Evolutionary conservation across 805 yeast species (phyloP), one percentile per base, ranked within the genome.

Genomic region (Saturnispora diversa): DNA sequence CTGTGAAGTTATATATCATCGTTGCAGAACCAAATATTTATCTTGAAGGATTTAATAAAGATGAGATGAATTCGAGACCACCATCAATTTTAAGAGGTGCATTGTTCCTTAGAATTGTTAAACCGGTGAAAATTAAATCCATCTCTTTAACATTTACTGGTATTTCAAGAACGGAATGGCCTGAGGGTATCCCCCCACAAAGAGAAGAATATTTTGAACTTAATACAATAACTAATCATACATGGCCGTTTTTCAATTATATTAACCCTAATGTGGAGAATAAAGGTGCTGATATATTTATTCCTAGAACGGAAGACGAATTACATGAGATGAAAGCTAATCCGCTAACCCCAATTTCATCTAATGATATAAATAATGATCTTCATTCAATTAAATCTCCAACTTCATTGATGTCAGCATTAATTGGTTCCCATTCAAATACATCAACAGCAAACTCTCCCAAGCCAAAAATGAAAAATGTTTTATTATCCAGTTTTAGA

Each of bases 151-250:
- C 68, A 2, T 76, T 88, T 50, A 69, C 69, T 39, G 97, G 96
- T 1, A 55, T 59, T 2, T 73, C 83, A 27, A 70, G 83, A 48
- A 88, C 96, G 0, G 95, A 88, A 45, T 88, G 97, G 96, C 97
- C 97, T 3, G 97, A 92, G 54, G 98, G 98, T 2, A 88, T 90
- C 15, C 97, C 97, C 0, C 96, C 97, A 0, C 84, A 82, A 55
- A 77, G 78, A 49, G 66, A 67, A 13, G 82, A 77, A 11, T 78
- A 74, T 45, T 58, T 60, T 25, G 98, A 92, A 50, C 58, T 70
- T 17, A 74, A 72, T 46, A 82, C 74, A 39, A 56, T 88, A 19
- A 71, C 85, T 22, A 71, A 75, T 37, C 97, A 90, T 56, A 77
- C 83, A 5, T 92, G 98, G 98, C 92, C 95, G 0, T 86, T 92